A percentile compares a stretch with the other conserved stretches of the same genome.
These are phyloP conservation scores for Fusarium nanum DNA, from an alignment of 2,329 filamentous ascomycete genomes.

Conservation along the genomic window DNA sequence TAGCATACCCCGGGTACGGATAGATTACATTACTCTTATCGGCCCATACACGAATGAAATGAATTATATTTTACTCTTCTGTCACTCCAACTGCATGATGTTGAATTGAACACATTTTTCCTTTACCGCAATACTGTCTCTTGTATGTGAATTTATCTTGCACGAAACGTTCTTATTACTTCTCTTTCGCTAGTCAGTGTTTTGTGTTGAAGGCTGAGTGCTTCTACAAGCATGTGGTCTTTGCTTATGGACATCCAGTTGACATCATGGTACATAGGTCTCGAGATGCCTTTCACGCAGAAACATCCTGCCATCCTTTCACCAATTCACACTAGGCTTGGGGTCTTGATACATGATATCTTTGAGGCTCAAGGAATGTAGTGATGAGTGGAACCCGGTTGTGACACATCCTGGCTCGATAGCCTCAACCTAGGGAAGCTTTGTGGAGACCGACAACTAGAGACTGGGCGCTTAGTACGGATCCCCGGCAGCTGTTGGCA, in stretches of 20 bases:
- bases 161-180: neutral
- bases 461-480: constrained; percentile 8
- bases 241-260: neutral
- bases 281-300: neutral
- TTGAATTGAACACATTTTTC: neutral
- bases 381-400: constrained; percentile 35
- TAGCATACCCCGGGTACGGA: constrained; percentile 40
- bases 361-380: constrained; percentile 38
- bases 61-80: neutral
- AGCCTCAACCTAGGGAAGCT: constrained; percentile 29
- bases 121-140: neutral
- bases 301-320: neutral
- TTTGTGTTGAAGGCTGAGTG: neutral
- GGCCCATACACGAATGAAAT: constrained; percentile 30
- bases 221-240: neutral
- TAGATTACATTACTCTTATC: constrained; percentile 19
- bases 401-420: constrained; percentile 32
- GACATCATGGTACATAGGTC: neutral
- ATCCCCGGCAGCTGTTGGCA: neutral
- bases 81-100: neutral
- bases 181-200: neutral
- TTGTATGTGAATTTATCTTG: neutral
- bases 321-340: neutral
- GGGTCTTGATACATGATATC: neutral
- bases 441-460: constrained; percentile 16